Conservation (phyloP, 768 basidiomycete genomes). For the Suillus variegatus region DNA sequence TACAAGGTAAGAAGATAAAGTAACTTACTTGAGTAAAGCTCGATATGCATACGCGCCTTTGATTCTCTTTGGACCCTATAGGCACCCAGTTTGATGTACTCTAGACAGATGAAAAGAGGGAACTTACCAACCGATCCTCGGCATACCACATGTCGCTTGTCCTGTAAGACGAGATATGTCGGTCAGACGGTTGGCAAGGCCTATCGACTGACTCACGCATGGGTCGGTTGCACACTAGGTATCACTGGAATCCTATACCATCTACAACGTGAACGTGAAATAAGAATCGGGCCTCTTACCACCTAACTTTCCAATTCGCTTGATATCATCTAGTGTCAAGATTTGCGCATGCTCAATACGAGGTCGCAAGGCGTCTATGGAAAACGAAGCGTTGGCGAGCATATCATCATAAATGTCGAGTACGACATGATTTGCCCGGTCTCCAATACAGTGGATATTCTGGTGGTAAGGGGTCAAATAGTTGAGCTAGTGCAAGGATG, state of each 20-base stretch:
- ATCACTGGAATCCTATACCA: conserved; percentile 56
- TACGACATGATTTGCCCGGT: conserved; percentile 81
- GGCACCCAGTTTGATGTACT: not conserved
- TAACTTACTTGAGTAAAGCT: conserved; percentile 65
- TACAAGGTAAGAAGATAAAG: not conserved
- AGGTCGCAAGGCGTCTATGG: conserved; percentile 47
- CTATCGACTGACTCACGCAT: conserved; percentile 57
- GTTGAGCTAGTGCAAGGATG: not conserved
- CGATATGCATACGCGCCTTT: conserved; percentile 91
- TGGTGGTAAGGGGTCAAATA: conserved; percentile 29
- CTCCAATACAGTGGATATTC: conserved; percentile 91
- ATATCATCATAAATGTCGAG: conserved; percentile 82
- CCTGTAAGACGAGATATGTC: conserved; percentile 35
- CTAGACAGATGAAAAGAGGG: conserved; percentile 10
- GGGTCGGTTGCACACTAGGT: conserved; percentile 90
- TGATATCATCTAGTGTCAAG: conserved; percentile 67
- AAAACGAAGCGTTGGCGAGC: conserved; percentile 32
- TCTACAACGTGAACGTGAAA: not conserved
- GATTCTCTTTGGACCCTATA: conserved; percentile 76
- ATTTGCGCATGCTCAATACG: conserved; percentile 96
- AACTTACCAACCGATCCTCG: conserved; percentile 66
- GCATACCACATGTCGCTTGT: conserved; percentile 95
- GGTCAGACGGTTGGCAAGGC: not conserved
- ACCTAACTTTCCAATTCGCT: conserved; percentile 69
- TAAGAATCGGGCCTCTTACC: conserved; percentile 43